A percentile compares a stretch with the other conserved stretches of the same genome.
Evolutionary conservation across 2,329 filamentous ascomycete genomes (phyloP).

Genomic region (Paramyrothecium roridum): DNA sequence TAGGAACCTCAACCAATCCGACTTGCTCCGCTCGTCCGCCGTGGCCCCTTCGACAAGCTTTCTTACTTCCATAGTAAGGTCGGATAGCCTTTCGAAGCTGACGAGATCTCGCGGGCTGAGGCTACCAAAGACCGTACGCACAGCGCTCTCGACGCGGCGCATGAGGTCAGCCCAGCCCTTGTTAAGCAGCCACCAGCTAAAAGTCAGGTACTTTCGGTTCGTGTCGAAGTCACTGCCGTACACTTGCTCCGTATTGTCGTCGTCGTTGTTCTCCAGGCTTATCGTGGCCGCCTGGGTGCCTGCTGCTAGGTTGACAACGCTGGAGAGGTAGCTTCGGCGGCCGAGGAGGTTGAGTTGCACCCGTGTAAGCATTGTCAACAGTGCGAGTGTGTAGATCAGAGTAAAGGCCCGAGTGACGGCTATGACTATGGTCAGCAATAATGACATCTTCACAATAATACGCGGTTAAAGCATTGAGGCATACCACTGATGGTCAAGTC

Average conservation of each 20-base stretch:
- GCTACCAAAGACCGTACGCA: conserved; percentile 84
- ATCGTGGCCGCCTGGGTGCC: conserved; percentile 73
- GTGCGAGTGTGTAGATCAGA: conserved; percentile 82
- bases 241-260: conserved; percentile 75
- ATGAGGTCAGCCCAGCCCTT: conserved; percentile 82
- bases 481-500: conserved; percentile 93
- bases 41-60: conserved; percentile 73
- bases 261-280: conserved; percentile 88
- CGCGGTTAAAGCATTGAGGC: conserved; percentile 25
- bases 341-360: conserved; percentile 97
- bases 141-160: conserved; percentile 77
- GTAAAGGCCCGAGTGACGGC: conserved; percentile 90
- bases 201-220: conserved; percentile 90
- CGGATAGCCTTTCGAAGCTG: conserved; percentile 73
- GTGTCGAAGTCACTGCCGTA: conserved; percentile 95
- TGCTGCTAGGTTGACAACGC: conserved; percentile 85
- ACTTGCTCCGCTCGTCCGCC: conserved; percentile 33
- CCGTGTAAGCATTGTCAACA: conserved; percentile 87
- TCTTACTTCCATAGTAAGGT: conserved; percentile 78
- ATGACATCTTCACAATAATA: conserved; percentile 6
- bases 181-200: conserved; percentile 97
- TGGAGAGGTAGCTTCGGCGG: conserved; percentile 91
- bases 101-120: conserved; percentile 88
- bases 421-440: conserved; percentile 29
- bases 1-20: conserved; percentile 78